These are phyloP conservation scores for Limnanthes douglasii DNA, from an alignment of 345 rosid species.

Conservation along the genomic window DNA sequence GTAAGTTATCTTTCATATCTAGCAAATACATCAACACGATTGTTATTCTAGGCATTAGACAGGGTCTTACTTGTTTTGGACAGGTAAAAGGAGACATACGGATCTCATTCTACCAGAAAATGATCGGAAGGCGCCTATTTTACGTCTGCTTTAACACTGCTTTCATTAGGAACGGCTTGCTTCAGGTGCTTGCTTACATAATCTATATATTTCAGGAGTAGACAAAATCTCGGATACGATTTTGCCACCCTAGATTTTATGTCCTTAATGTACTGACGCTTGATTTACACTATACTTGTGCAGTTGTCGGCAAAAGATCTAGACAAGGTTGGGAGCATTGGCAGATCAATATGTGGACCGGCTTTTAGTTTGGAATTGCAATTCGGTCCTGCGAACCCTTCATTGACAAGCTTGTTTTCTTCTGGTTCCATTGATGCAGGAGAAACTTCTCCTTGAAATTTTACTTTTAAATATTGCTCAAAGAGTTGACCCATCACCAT, in stretches of 20 bases:
- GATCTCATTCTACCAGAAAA: slow-evolving; percentile 71
- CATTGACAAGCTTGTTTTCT: slow-evolving; percentile 4
- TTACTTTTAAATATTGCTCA: no score
- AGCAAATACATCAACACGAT: not conserved
- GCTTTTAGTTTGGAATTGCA: slow-evolving; percentile 75
- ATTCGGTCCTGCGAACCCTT: slow-evolving; percentile 60
- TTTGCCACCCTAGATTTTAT: no score
- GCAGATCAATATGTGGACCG: slow-evolving; percentile 58
- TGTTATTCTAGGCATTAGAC: not conserved
- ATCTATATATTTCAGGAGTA: not conserved
- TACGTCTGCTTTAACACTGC: slow-evolving; percentile 83
- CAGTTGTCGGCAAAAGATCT: slow-evolving; percentile 48
- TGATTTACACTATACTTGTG: slow-evolving; percentile 2
- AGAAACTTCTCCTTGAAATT: not conserved
- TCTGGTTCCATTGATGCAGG: not conserved
- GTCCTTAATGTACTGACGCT: not conserved
- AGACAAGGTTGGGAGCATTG: slow-evolving; percentile 70
- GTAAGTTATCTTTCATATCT: slow-evolving; percentile 40
- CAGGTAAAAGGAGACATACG: slow-evolving; percentile 73
- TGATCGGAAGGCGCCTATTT: slow-evolving; percentile 82
- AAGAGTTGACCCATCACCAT: no score
- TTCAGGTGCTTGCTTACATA: slow-evolving; percentile 34
- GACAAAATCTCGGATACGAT: no score
- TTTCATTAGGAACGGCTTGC: slow-evolving; percentile 65
- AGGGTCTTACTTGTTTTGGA: slow-evolving; percentile 1